Conservation (phyloP, 73 alveolate species). For the Tetrahymena malaccensis region DNA sequence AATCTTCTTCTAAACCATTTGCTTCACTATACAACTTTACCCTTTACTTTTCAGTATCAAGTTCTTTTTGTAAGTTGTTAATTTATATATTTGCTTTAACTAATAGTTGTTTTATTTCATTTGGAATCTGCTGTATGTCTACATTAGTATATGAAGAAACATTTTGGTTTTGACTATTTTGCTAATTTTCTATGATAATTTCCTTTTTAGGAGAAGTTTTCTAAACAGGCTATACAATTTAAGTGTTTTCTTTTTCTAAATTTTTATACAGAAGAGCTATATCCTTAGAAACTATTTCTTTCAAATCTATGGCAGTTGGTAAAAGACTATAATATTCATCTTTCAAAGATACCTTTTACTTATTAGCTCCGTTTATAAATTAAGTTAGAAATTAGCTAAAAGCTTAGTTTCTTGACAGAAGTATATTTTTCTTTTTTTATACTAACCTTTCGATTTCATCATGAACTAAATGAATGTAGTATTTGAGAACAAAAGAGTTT, state of each 20-base stretch:
- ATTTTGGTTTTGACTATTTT: not conserved
- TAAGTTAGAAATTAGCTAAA: not conserved
- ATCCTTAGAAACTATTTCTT: not conserved
- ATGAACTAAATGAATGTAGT: not conserved
- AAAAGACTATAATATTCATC: not conserved
- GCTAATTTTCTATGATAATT: not conserved
- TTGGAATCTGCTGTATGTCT: not conserved
- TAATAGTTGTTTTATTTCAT: not conserved
- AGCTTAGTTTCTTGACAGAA: not conserved
- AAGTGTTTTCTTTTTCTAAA: not conserved
- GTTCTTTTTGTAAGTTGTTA: not conserved
- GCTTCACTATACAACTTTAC: not conserved
- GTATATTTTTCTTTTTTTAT: not conserved
- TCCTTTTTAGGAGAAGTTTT: not conserved
- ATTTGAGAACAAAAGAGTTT: not conserved
- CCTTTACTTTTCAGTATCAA: not conserved
- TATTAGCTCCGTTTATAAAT: not conserved
- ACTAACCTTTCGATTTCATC: not conserved
- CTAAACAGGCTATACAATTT: not conserved
- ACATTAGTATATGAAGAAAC: not conserved
- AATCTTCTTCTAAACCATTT: not conserved
- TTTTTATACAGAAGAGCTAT: not conserved
- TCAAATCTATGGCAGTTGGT: not conserved
- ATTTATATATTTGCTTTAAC: not conserved
- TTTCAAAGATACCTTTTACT: not conserved